A percentile compares a stretch with the other conserved stretches of the same genome.
phyloP scores from a whole-genome alignment of 352 stramenopile species.

The Aphanomyces stellatus region DNA sequence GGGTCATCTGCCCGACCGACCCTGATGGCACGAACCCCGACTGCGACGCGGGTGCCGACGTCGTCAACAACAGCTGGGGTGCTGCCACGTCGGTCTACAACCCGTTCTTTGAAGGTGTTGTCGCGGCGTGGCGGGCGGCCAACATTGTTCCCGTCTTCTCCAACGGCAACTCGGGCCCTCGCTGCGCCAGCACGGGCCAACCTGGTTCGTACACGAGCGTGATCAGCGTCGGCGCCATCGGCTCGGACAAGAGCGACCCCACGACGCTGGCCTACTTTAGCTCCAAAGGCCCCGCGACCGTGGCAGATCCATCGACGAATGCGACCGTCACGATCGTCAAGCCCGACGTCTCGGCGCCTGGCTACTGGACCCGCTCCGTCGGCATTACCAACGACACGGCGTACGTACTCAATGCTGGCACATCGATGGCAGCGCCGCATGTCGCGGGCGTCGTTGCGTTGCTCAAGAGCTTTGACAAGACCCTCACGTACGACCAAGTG shows the following conservation, averaged over 20 bases:
- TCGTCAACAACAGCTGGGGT: slow-evolving; percentile 30
- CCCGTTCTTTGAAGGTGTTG: slow-evolving; percentile 22
- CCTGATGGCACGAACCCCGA: background rate
- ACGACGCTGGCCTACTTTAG: slow-evolving; percentile 28
- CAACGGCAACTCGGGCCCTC: slow-evolving; percentile 26
- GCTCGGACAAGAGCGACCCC: slow-evolving; percentile 20
- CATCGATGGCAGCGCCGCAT: slow-evolving; percentile 28
- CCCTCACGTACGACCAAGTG: slow-evolving; percentile 22
- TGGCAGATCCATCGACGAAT: slow-evolving; percentile 19
- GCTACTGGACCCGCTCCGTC: slow-evolving; percentile 20
- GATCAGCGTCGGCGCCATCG: slow-evolving; percentile 28
- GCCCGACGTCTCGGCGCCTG: slow-evolving; percentile 27
- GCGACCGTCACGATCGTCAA: slow-evolving; percentile 26
- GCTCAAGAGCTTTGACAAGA: slow-evolving; percentile 30
- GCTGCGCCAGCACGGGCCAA: slow-evolving; percentile 25
- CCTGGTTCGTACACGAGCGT: slow-evolving; percentile 25
- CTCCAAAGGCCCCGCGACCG: slow-evolving; percentile 23
- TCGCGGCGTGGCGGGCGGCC: slow-evolving; percentile 25
- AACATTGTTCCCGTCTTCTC: slow-evolving; percentile 32
- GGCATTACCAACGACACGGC: slow-evolving; percentile 18
- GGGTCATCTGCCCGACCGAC: slow-evolving; percentile 22
- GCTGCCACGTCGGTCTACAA: slow-evolving; percentile 17
- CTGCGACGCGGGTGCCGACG: background rate
- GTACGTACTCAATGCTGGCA: slow-evolving; percentile 25
- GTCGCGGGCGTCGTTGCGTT: slow-evolving; percentile 36